Conservation (phyloP, 192 early-diverging fungal genomes). For the Rhizophagus prolifer region DNA sequence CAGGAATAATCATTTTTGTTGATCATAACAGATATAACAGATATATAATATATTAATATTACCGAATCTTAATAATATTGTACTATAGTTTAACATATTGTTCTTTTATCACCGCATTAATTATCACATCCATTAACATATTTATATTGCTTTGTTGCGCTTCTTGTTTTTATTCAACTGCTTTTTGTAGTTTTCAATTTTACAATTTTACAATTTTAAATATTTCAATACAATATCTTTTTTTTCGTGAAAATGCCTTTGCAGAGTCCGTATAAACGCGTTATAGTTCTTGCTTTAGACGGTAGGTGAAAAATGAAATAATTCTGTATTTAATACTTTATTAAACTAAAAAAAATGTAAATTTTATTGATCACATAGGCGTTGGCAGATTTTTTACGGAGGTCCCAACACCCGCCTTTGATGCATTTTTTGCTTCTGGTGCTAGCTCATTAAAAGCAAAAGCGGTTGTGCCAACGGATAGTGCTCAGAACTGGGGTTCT, state of each 20-base stretch:
- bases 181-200: no score
- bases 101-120: no score
- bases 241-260: background rate
- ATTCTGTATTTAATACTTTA: no score
- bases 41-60: no score
- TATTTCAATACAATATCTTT: background rate
- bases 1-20: no score
- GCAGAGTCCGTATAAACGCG: constrained; percentile 9
- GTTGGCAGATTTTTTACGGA: constrained; percentile 12
- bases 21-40: no score
- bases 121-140: no score
- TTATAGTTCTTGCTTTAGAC: constrained; percentile 12
- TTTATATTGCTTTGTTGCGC: no score
- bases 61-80: no score
- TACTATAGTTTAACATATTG: no score
- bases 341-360: background rate
- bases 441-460: constrained; percentile 16
- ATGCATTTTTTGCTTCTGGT: constrained; percentile 17
- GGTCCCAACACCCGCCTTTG: background rate
- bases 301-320: background rate
- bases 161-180: no score
- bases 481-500: constrained; percentile 27
- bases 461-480: constrained; percentile 18
- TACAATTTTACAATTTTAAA: no score
- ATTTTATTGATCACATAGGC: background rate